These are phyloP conservation scores for Metarhizium guizhouense DNA, from an alignment of 2,329 filamentous ascomycete species.

Conservation along the genomic window DNA sequence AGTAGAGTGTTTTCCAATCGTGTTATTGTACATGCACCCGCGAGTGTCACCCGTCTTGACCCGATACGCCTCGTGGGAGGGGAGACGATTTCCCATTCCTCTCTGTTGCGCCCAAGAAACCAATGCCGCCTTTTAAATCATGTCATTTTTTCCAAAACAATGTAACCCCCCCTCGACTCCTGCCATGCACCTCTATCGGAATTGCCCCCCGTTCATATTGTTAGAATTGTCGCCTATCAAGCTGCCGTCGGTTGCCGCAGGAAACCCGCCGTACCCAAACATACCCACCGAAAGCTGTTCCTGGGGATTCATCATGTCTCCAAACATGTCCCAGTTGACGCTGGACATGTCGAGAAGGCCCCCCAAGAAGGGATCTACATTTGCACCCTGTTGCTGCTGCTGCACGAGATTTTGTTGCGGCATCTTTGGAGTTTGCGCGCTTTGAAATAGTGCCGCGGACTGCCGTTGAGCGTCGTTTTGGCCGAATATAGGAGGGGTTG, in stretches of 20 bases:
- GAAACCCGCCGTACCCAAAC: conserved; percentile 22
- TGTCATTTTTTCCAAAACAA: neutral
- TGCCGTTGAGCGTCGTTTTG: neutral
- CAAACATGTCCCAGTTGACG: conserved; percentile 39
- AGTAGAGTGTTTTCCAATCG: conserved; percentile 5
- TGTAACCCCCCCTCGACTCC: neutral
- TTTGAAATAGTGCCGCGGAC: neutral
- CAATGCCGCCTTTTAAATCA: neutral
- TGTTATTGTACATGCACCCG: conserved; percentile 14
- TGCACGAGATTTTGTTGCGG: neutral
- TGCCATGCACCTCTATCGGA: conserved; percentile 3
- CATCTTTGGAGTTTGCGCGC: neutral
- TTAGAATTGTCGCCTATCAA: conserved; percentile 1
- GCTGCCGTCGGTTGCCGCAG: conserved; percentile 8
- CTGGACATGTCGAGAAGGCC: conserved; percentile 33
- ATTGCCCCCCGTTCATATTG: conserved; percentile 1
- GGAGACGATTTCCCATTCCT: neutral
- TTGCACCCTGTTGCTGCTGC: conserved; percentile 10
- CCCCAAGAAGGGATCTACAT: conserved; percentile 34
- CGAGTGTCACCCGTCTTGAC: conserved; percentile 1
- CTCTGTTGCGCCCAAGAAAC: neutral
- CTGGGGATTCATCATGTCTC: conserved; percentile 17
- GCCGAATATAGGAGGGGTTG: neutral
- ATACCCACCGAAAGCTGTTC: conserved; percentile 21
- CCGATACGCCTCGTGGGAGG: neutral